phyloP scores from a whole-genome alignment of 352 stramenopile genomes.

The Phytopythium boreale region DNA sequence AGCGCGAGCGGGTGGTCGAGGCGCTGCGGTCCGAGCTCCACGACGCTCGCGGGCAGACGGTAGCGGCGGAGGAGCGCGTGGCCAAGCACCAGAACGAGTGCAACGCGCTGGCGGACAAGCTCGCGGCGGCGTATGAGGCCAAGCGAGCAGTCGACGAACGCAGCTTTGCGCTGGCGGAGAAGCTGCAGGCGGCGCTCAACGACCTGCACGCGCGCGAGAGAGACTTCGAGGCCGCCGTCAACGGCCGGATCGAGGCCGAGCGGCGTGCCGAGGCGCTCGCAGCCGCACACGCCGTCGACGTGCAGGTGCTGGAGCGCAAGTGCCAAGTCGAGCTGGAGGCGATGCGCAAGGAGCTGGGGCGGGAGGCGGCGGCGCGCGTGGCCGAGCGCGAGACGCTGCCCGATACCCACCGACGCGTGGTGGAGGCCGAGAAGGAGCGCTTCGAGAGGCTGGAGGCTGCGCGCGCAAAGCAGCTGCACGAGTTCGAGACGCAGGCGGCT shows the following conservation, averaged over 20 bases:
- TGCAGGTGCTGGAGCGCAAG: constrained; percentile 62
- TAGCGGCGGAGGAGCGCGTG: constrained; percentile 12
- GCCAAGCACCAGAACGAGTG: constrained; percentile 23
- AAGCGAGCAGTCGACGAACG: constrained; percentile 42
- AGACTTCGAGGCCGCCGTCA: constrained; percentile 55
- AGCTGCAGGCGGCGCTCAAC: constrained; percentile 54
- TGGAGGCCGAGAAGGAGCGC: constrained; percentile 62
- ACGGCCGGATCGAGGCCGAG: constrained; percentile 41
- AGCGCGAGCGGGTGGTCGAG: constrained; percentile 52
- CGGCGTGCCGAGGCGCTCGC: constrained; percentile 44
- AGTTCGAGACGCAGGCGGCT: constrained; percentile 44
- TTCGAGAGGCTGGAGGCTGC: constrained; percentile 60
- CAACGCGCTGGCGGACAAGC: constrained; percentile 12
- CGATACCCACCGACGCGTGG: constrained; percentile 45
- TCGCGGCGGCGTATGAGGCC: constrained; percentile 30
- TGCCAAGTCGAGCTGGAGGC: constrained; percentile 48
- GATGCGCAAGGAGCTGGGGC: constrained; percentile 28
- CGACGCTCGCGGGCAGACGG: constrained; percentile 13
- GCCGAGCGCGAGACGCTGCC: constrained; percentile 55
- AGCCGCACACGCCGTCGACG: constrained; percentile 41
- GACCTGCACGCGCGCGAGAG: constrained; percentile 71
- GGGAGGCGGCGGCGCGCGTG: constrained; percentile 37
- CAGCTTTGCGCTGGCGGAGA: constrained; percentile 49
- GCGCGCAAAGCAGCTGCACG: constrained; percentile 43
- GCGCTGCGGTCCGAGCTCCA: constrained; percentile 37